phyloP scores from a whole-genome alignment of 306 rosid genomes.

The Malus sieversii region DNA sequence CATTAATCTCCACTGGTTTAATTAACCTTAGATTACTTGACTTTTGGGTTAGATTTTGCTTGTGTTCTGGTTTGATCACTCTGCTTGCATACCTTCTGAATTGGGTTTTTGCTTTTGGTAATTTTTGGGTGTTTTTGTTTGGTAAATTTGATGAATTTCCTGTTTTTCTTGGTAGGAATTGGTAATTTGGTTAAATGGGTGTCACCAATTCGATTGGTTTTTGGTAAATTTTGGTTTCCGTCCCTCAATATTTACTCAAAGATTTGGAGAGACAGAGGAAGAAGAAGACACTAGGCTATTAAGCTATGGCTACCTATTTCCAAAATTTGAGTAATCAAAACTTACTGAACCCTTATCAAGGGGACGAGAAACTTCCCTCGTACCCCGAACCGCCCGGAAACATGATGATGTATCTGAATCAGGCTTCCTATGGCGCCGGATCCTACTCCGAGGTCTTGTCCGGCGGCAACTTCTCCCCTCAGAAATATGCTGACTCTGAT shows the following conservation, averaged over 20 bases:
- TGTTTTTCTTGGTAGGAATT: background rate
- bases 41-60: background rate
- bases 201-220: background rate
- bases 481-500: constrained; percentile 37
- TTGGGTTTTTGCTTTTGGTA: background rate
- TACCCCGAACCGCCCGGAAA: constrained; percentile 29
- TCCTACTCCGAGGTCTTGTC: constrained; percentile 53
- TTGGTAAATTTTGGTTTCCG: too few species aligned
- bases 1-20: background rate
- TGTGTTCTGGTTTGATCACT: background rate
- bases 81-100: background rate
- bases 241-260: background rate
- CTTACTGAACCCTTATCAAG: constrained; percentile 23
- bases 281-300: background rate
- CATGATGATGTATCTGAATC: constrained; percentile 54
- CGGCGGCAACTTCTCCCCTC: constrained; percentile 32
- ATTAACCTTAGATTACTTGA: background rate
- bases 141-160: background rate
- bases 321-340: constrained; percentile 31
- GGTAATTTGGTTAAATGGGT: background rate
- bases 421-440: constrained; percentile 48
- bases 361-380: constrained; percentile 35
- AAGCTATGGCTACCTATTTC: constrained; percentile 32
- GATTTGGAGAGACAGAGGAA: background rate
- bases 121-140: background rate